phyloP scores from a whole-genome alignment of 2,329 filamentous ascomycete species.

The Aspergillus bombycis region DNA sequence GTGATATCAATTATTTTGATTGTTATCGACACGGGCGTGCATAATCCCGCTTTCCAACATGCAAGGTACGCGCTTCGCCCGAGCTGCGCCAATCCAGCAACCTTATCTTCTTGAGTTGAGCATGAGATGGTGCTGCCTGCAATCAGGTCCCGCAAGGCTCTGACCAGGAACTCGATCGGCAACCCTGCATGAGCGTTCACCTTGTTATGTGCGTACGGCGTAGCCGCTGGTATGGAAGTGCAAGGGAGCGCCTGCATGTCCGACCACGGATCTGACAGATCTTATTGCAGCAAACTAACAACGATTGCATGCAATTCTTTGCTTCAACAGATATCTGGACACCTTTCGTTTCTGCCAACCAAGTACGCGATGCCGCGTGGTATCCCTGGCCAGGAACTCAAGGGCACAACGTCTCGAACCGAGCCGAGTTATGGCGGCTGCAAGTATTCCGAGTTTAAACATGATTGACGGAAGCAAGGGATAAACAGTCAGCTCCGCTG shows the following conservation, averaged over 20 bases:
- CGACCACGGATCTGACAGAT: constrained; percentile 4
- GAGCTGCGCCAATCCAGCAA: constrained; percentile 16
- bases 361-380: constrained; percentile 18
- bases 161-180: constrained; percentile 9
- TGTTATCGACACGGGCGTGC: constrained; percentile 14
- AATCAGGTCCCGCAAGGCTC: constrained; percentile 1
- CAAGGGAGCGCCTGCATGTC: background rate
- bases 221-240: background rate
- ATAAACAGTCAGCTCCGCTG: background rate
- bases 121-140: background rate
- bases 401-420: constrained; percentile 20
- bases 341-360: background rate
- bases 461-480: constrained; percentile 1
- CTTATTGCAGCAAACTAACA: background rate
- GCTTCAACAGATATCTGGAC: background rate
- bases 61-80: constrained; percentile 18
- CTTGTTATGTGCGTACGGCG: background rate
- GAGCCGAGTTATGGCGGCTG: constrained; percentile 15
- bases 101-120: constrained; percentile 16
- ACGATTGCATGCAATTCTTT: background rate
- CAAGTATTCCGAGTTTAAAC: constrained; percentile 10
- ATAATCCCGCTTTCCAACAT: constrained; percentile 11
- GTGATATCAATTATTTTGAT: constrained; percentile 2
- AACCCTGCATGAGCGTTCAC: constrained; percentile 10
- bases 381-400: constrained; percentile 3